phyloP scores from a whole-genome alignment of 441 rosid species.

The Euphorbia celastroides region DNA sequence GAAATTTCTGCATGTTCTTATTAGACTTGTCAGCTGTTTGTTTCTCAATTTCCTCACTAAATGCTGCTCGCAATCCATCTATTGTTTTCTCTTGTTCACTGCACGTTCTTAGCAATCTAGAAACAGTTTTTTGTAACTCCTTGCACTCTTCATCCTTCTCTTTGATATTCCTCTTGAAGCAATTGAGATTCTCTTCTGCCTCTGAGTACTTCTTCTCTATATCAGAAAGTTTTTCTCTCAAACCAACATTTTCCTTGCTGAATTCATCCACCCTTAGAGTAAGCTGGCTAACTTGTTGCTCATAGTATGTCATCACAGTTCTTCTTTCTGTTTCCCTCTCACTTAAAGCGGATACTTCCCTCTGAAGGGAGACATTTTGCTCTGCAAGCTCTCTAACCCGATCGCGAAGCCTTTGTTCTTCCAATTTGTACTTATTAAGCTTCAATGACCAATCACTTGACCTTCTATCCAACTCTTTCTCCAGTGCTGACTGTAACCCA shows the following conservation, averaged over 20 bases:
- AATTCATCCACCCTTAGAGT: conserved; percentile 46
- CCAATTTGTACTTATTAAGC: conserved; percentile 69
- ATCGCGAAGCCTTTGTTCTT: conserved; percentile 89
- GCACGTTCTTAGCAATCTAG: conserved; percentile 66
- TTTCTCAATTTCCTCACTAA: conserved; percentile 39
- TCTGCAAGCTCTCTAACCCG: conserved; percentile 97
- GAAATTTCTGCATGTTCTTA: conserved; percentile 46
- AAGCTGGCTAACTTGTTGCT: conserved; percentile 56
- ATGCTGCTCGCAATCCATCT: conserved; percentile 60
- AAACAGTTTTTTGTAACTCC: conserved; percentile 67
- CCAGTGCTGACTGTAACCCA: conserved; percentile 76
- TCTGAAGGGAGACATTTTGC: conserved; percentile 89
- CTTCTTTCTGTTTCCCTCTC: conserved; percentile 67
- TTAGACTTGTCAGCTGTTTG: conserved; percentile 42
- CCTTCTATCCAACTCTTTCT: conserved; percentile 96
- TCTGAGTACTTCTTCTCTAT: conserved; percentile 48
- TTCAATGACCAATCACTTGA: conserved; percentile 87
- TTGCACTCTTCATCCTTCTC: conserved; percentile 91
- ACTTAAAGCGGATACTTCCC: conserved; percentile 61
- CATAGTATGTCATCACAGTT: conserved; percentile 44
- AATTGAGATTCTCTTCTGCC: conserved; percentile 45
- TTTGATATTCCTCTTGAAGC: conserved; percentile 59
- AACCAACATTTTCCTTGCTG: conserved; percentile 47
- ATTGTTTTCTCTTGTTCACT: conserved; percentile 83
- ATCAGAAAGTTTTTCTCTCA: conserved; percentile 43